Conservation (phyloP, 345 rosid genomes). For the Eucalyptus shirleyi region DNA sequence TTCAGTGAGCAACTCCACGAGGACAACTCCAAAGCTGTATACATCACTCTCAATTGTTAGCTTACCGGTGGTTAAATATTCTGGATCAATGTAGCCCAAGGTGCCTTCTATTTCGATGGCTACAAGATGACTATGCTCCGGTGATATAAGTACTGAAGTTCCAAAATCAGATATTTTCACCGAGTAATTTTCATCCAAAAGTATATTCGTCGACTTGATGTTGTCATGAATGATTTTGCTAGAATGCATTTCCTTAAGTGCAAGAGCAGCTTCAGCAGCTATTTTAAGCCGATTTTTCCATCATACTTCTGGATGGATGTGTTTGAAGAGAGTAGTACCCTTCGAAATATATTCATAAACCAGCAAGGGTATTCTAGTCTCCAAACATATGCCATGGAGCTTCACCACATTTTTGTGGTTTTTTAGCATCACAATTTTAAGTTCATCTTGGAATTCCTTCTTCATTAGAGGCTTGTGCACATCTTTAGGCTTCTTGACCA, state of each 20-base stretch:
- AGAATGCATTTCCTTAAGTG: not conserved
- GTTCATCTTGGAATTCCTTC: no score
- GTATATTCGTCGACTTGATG: not conserved
- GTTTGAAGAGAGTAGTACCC: fast-evolving
- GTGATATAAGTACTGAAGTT: not conserved
- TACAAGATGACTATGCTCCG: not conserved
- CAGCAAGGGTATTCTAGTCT: no score
- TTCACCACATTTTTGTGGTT: no score
- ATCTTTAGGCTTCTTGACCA: no score
- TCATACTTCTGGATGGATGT: fast-evolving
- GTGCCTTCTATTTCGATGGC: not conserved
- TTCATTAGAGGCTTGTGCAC: no score
- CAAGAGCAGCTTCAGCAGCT: not conserved
- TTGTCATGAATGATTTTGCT: not conserved
- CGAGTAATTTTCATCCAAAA: fast-evolving
- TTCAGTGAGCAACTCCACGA: not conserved
- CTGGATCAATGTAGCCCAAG: not conserved
- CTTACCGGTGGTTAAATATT: no score
- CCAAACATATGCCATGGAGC: no score
- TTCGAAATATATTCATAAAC: no score
- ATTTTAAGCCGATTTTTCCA: fast-evolving
- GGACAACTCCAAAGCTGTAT: no score
- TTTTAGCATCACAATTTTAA: no score
- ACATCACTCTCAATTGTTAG: no score
- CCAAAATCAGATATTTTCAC: not conserved